Percentiles rank a stretch among this genome's conserved stretches.
phyloP scores from a whole-genome alignment of 2,329 filamentous ascomycete genomes.

The Pseudocercospora fuligena region DNA sequence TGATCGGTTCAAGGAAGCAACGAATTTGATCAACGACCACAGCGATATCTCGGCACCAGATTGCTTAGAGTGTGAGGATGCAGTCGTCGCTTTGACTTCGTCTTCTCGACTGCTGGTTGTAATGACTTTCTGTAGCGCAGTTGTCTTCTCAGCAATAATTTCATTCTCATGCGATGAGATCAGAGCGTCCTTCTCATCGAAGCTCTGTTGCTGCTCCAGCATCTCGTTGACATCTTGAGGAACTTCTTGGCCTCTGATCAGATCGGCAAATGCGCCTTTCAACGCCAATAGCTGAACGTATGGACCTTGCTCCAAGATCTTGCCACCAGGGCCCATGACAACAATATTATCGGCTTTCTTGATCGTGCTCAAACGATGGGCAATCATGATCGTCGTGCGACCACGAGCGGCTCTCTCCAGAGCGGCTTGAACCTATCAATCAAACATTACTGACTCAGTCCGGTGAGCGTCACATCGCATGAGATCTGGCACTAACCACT shows the following conservation, averaged over 20 bases:
- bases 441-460: neutral
- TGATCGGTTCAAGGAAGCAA: conserved; percentile 73
- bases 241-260: conserved; percentile 19
- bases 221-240: neutral
- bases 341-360: conserved; percentile 48
- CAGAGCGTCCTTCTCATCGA: neutral
- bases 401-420: conserved; percentile 32
- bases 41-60: conserved; percentile 60
- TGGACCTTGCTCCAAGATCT: conserved; percentile 46
- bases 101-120: conserved; percentile 1
- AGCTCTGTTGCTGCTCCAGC: neutral
- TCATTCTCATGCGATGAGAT: neutral
- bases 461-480: neutral
- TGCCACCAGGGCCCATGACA: conserved; percentile 44
- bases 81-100: neutral
- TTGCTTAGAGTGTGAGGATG: neutral
- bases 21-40: conserved; percentile 76
- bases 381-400: conserved; percentile 49
- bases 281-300: conserved; percentile 31
- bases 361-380: conserved; percentile 51
- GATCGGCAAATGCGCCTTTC: conserved; percentile 10
- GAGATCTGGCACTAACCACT: conserved; percentile 49
- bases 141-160: neutral
- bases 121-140: neutral
- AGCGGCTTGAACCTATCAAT: conserved; percentile 23